A percentile compares a stretch with the other conserved stretches of the same genome.
These are phyloP conservation scores for Ramaria sp. DNA, from an alignment of 768 basidiomycete species.

Conservation along the genomic window DNA sequence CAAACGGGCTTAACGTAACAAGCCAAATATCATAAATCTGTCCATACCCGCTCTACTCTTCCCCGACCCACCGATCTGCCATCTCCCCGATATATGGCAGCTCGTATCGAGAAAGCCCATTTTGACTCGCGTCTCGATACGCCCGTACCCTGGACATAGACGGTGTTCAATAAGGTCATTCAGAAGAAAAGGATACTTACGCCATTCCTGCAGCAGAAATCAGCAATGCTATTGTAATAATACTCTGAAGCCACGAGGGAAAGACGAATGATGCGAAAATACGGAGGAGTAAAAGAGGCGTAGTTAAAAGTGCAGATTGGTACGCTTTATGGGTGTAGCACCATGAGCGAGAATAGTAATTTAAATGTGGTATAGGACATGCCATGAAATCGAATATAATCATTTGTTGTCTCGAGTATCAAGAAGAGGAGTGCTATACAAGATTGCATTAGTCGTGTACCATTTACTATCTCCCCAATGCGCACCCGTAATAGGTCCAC, in stretches of 20 bases:
- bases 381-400: conserved; percentile 75
- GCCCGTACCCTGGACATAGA: conserved; percentile 31
- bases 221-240: conserved; percentile 37
- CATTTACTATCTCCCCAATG: conserved; percentile 4
- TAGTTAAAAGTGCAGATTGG: conserved; percentile 63
- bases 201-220: conserved; percentile 39
- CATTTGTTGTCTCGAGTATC: conserved; percentile 66
- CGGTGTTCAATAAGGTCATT: conserved; percentile 13
- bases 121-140: conserved; percentile 40
- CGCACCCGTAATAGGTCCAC: conserved; percentile 67
- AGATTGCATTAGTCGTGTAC: not conserved
- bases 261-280: conserved; percentile 45
- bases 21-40: not conserved
- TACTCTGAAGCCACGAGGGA: conserved; percentile 37
- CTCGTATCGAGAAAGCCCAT: conserved; percentile 44
- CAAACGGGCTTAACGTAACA: no score
- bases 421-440: conserved; percentile 47
- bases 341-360: not conserved
- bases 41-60: conserved; percentile 31
- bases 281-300: conserved; percentile 46
- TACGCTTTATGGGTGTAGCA: conserved; percentile 41
- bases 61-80: conserved; percentile 59
- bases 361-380: conserved; percentile 15
- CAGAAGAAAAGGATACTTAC: conserved; percentile 27
- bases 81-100: conserved; percentile 52